Percentiles rank a stretch among this genome's conserved stretches.
Evolutionary conservation across 1,139 yeast species (phyloP).

Genomic region (Pichia sp.): DNA sequence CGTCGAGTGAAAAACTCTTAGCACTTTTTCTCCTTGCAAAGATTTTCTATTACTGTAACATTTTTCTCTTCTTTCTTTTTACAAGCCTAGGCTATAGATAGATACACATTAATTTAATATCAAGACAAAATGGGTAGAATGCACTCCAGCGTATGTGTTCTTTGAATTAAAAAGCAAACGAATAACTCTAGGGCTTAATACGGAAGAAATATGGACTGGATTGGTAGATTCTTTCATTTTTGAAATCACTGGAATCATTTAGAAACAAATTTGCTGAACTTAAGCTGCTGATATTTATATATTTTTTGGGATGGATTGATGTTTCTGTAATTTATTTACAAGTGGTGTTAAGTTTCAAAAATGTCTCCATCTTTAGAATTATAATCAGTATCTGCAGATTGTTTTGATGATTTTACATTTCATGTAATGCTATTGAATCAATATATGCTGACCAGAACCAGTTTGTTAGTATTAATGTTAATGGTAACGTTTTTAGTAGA

Average conservation of each 20-base stretch:
- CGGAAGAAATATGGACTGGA: slow-evolving; percentile 28
- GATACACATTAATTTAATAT: slow-evolving; percentile 6
- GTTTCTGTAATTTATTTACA: not conserved
- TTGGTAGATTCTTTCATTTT: slow-evolving; percentile 15
- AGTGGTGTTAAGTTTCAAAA: slow-evolving; percentile 3
- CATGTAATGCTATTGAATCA: slow-evolving; percentile 3
- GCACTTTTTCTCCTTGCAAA: not conserved
- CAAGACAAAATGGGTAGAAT: slow-evolving; percentile 49
- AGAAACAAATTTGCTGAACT: not conserved
- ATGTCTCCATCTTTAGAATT: not conserved
- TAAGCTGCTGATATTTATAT: not conserved
- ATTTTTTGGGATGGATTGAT: not conserved
- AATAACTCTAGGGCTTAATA: slow-evolving; percentile 14
- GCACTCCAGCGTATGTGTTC: slow-evolving; percentile 44
- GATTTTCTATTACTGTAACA: not conserved
- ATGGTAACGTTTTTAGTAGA: slow-evolving; percentile 23
- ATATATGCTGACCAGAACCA: slow-evolving; percentile 30
- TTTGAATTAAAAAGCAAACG: slow-evolving; percentile 9
- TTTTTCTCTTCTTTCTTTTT: not conserved
- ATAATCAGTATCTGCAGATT: not conserved
- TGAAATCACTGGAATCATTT: slow-evolving; percentile 1
- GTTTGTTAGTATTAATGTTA: slow-evolving; percentile 25
- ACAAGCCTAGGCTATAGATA: slow-evolving; percentile 15
- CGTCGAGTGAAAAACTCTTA: not conserved
- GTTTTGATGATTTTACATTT: slow-evolving; percentile 3